A percentile compares a stretch with the other conserved stretches of the same genome.
Evolutionary conservation across 1,284 basidiomycete genomes (phyloP).

Genomic region (Naganishia cerealis): DNA sequence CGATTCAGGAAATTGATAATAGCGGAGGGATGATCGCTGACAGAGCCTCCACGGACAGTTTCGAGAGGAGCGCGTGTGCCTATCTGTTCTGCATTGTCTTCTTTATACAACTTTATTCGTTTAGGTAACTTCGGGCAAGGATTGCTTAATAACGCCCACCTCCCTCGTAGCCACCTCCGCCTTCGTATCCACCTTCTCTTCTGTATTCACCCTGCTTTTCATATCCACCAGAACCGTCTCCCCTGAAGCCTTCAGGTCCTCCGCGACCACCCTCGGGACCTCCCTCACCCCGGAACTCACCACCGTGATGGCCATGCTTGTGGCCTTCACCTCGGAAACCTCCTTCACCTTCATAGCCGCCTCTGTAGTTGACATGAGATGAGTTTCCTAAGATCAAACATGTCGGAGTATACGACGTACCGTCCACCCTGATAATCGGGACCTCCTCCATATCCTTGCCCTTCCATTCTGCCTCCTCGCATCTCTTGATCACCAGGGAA

Average conservation of each 20-base stretch:
- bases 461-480: constrained; percentile 15
- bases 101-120: not conserved
- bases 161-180: not conserved
- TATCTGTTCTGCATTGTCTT: not conserved
- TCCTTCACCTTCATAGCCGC: not conserved
- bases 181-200: not conserved
- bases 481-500: constrained; percentile 21
- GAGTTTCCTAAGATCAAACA: not conserved
- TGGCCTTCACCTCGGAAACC: constrained; percentile 1
- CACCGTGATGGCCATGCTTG: not conserved
- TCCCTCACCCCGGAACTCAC: not conserved
- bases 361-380: not conserved
- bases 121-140: not conserved
- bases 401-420: not conserved
- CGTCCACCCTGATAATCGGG: not conserved
- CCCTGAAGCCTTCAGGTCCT: too few relatives aligned
- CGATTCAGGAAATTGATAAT: too few relatives aligned
- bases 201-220: not conserved
- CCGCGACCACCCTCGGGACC: too few relatives aligned
- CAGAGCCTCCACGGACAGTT: too few relatives aligned
- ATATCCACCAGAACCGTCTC: not conserved
- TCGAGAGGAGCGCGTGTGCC: too few relatives aligned
- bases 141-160: not conserved
- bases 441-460: constrained; percentile 7
- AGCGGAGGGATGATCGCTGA: too few relatives aligned